Evolutionary conservation across 306 rosid species (phyloP), one percentile per base, ranked within the genome.

Genomic region (Betula pendula): DNA sequence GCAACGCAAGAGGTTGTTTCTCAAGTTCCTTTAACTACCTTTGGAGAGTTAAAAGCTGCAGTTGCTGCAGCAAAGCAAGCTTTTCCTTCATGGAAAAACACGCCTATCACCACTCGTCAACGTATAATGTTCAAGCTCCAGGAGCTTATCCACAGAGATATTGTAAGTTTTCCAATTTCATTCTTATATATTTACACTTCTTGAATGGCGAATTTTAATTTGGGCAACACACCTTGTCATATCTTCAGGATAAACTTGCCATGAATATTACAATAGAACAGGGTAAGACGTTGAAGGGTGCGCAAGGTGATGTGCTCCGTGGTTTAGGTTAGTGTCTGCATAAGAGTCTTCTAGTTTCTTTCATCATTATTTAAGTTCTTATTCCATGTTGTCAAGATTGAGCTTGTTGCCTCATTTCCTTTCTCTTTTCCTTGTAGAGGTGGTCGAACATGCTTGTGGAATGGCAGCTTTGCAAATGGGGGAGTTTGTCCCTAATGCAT

Each of bases 1-100:
- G 97, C 97, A 45, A 90, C 97, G 74, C 97, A 90, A 85, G 93
- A 92, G 78, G 83, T 88, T 84, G 93, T 89, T 65, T 89, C 90
- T 80, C 95, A 88, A 82, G 89, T 89, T 81, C 95, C 89, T 68
- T 62, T 87, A 77, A 70, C 87, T 50, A 88, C 91, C 68, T 80
- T 81, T 83, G 97, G 84, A 75, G 97, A 92, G 80, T 90, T 90
- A 78, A 89, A 89, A 86, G 85, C 87, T 68, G 93, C 97, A 73
- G 91, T 90, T 49, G 74, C 70, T 62, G 89, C 95, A 77, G 97
- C 97, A 72, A 90, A 87, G 84, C 89, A 88, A 74, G 95, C 92
- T 45, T 92, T 90, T 78, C 90, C 85, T 29, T 79, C 80, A 14
- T 92, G 97, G 97, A 87, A 86, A 77, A 87, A 79, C 73, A 88